Percentiles rank a stretch among this genome's conserved stretches.
Evolutionary conservation across 495 filamentous ascomycete species (phyloP).

Genomic region (Penicillium malachiteum): DNA sequence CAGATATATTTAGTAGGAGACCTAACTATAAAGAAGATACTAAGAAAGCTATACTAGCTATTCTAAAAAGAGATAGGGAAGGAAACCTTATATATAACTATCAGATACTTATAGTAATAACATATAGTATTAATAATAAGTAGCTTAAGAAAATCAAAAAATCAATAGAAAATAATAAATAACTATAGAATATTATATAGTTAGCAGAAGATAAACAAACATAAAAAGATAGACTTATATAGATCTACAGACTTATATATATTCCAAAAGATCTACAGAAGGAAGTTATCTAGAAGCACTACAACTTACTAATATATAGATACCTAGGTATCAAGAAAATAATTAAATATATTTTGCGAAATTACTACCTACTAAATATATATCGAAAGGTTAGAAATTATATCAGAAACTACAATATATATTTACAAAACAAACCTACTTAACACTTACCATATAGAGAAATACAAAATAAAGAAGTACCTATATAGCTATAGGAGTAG

Average conservation of each 20-base stretch:
- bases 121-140: neutral
- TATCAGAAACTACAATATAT: constrained; percentile 8
- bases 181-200: neutral
- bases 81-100: constrained; percentile 7
- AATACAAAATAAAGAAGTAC: constrained; percentile 9
- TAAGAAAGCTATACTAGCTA: constrained; percentile 9
- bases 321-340: constrained; percentile 9
- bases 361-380: constrained; percentile 4
- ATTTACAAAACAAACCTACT: constrained; percentile 2
- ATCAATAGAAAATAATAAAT: neutral
- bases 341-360: constrained; percentile 9
- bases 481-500: constrained; percentile 8
- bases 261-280: neutral
- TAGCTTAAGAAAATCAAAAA: neutral
- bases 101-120: constrained; percentile 1
- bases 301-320: neutral
- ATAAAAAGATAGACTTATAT: constrained; percentile 6
- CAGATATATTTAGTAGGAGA: constrained; percentile 10
- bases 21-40: constrained; percentile 10
- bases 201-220: neutral
- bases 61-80: constrained; percentile 8
- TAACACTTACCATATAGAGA: constrained; percentile 7
- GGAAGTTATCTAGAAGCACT: constrained; percentile 9
- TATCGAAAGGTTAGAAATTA: constrained; percentile 7
- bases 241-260: constrained; percentile 11